These are phyloP conservation scores for Acacia pycnantha DNA, from an alignment of 331 rosid genomes.

Conservation along the genomic window DNA sequence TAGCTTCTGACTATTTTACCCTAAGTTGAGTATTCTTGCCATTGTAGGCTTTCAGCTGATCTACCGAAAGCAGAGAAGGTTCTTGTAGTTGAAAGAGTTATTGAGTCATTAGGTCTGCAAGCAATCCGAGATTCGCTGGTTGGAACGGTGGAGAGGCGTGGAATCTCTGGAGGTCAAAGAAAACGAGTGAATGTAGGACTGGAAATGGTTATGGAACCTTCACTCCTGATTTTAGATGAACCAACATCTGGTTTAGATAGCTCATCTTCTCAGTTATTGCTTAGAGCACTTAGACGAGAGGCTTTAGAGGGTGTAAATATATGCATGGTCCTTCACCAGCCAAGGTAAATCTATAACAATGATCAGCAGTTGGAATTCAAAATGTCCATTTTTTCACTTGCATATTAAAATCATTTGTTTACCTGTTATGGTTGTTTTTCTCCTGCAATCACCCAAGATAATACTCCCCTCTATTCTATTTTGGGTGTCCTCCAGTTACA, in stretches of 20 bases:
- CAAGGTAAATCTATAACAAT: slow-evolving; percentile 57
- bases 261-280: slow-evolving; percentile 87
- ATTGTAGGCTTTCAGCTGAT: slow-evolving; percentile 78
- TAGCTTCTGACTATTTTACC: slow-evolving; percentile 6
- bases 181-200: slow-evolving; percentile 96
- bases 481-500: slow-evolving; percentile 67
- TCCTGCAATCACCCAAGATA: slow-evolving; percentile 9
- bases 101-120: slow-evolving; percentile 88
- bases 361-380: not conserved
- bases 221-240: slow-evolving; percentile 94
- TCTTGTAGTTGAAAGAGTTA: slow-evolving; percentile 94
- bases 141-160: slow-evolving; percentile 91
- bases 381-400: not conserved
- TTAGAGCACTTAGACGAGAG: slow-evolving; percentile 89
- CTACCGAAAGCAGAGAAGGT: slow-evolving; percentile 86
- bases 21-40: slow-evolving; percentile 5
- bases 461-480: slow-evolving; percentile 16
- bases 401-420: not conserved
- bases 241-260: slow-evolving; percentile 99
- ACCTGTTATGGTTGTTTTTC: not conserved
- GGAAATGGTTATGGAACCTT: slow-evolving; percentile 99
- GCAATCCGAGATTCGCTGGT: slow-evolving; percentile 88
- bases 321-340: slow-evolving; percentile 98
- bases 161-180: slow-evolving; percentile 98
- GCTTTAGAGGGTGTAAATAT: slow-evolving; percentile 98